A percentile compares a stretch with the other conserved stretches of the same genome.
phyloP scores from a whole-genome alignment of 768 basidiomycete species.

The Suillus occidentalis region DNA sequence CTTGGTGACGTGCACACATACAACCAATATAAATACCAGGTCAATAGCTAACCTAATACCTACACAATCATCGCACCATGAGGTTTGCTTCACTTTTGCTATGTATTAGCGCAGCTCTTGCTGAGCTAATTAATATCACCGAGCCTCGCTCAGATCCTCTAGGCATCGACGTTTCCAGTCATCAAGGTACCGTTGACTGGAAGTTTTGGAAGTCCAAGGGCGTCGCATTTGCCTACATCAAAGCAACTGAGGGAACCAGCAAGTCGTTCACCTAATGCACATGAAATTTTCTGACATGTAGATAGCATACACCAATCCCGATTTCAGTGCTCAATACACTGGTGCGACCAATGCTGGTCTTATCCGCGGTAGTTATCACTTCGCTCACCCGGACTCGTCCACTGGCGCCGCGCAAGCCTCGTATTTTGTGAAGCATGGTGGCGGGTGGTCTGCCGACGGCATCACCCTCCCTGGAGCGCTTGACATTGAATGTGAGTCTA shows the following conservation, averaged over 20 bases:
- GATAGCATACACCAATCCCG: conserved; percentile 30
- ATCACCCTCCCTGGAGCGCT: conserved; percentile 39
- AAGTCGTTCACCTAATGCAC: conserved; percentile 13
- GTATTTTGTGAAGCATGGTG: conserved; percentile 37
- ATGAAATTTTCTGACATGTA: not conserved
- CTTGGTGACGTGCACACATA: not conserved
- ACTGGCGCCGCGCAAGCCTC: conserved; percentile 37
- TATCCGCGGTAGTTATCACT: conserved; percentile 39
- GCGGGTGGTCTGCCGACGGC: conserved; percentile 38
- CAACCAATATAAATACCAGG: too few relatives aligned
- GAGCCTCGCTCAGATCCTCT: conserved; percentile 40
- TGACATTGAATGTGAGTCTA: conserved; percentile 39
- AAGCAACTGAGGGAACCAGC: conserved; percentile 58
- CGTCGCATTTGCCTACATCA: conserved; percentile 54
- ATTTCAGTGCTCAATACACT: conserved; percentile 42
- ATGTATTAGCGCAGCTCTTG: conserved; percentile 9
- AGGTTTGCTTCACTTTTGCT: conserved; percentile 1
- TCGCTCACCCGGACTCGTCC: conserved; percentile 32
- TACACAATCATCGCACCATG: not conserved
- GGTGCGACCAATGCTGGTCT: conserved; percentile 35
- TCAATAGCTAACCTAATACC: too few relatives aligned
- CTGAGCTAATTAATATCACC: conserved; percentile 9
- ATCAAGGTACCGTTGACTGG: conserved; percentile 50
- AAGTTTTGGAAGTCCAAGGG: conserved; percentile 47
- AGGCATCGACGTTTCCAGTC: conserved; percentile 52